phyloP scores from a whole-genome alignment of 257 asterid species.

The Solanum commersonii region DNA sequence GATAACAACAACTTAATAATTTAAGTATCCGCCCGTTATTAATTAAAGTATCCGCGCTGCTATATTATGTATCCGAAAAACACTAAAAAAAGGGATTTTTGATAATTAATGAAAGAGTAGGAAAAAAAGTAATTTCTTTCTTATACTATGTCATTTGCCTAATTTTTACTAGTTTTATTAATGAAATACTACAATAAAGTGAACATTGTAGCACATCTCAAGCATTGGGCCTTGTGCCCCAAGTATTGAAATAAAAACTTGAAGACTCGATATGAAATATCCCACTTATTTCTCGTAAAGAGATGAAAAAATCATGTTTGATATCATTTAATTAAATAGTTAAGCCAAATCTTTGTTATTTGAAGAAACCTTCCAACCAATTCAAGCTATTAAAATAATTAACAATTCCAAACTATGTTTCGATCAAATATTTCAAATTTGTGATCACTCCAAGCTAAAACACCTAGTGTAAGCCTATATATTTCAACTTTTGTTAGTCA shows the following conservation, averaged over 20 bases:
- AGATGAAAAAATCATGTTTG: not conserved
- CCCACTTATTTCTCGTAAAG: not conserved
- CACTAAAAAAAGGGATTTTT: too few species aligned
- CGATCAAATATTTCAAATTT: not conserved
- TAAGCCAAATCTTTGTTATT: not conserved
- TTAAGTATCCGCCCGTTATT: too few species aligned
- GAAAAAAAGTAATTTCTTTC: too few species aligned
- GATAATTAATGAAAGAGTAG: too few species aligned
- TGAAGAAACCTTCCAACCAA: too few species aligned
- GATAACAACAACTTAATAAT: too few species aligned
- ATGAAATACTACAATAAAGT: too few species aligned
- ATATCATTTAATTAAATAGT: not conserved
- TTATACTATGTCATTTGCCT: too few species aligned
- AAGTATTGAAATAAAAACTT: not conserved
- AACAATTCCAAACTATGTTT: not conserved
- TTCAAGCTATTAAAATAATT: not conserved
- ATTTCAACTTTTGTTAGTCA: not conserved
- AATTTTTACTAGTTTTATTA: too few species aligned
- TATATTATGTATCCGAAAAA: too few species aligned
- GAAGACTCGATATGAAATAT: not conserved
- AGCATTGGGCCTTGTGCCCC: not conserved
- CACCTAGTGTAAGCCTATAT: not conserved
- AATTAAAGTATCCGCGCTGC: too few species aligned
- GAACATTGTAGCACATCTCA: not conserved
- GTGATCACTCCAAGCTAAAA: not conserved